phyloP scores from a whole-genome alignment of 2,329 filamentous ascomycete genomes.

The Thermothelomyces thermophilus region DNA sequence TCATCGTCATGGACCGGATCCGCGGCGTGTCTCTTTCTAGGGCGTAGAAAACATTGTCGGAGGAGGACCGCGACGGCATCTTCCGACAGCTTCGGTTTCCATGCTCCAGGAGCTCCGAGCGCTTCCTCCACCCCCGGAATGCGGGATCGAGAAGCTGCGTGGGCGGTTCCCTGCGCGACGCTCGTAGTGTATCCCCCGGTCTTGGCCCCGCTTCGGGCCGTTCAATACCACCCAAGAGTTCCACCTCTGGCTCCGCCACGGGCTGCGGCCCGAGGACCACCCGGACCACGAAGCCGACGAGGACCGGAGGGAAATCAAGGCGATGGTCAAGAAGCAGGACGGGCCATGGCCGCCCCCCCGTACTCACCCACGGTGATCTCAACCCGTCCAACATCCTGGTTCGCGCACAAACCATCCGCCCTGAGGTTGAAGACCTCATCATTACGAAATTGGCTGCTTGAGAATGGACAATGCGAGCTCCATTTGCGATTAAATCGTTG shows the following conservation, averaged over 20 bases:
- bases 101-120: neutral
- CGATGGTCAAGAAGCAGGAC: slow-evolving; percentile 33
- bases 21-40: slow-evolving; percentile 21
- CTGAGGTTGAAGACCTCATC: too few relatives aligned
- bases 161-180: slow-evolving; percentile 5
- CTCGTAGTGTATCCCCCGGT: neutral
- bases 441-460: neutral
- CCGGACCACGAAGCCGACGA: slow-evolving; percentile 16
- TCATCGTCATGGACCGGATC: slow-evolving; percentile 41
- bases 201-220: slow-evolving; percentile 25
- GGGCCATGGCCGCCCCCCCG: slow-evolving; percentile 29
- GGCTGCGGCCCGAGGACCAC: slow-evolving; percentile 19
- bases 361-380: slow-evolving; percentile 43
- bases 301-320: slow-evolving; percentile 27
- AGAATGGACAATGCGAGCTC: too few relatives aligned
- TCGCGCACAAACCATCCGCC: too few relatives aligned
- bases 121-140: neutral
- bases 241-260: slow-evolving; percentile 27
- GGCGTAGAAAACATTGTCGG: slow-evolving; percentile 10
- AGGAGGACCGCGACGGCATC: neutral
- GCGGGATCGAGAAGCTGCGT: slow-evolving; percentile 1
- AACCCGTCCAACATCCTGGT: slow-evolving; percentile 39
- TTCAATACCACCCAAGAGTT: slow-evolving; percentile 30
- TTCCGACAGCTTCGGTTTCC: slow-evolving; percentile 1
- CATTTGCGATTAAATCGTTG: too few relatives aligned